A percentile compares a stretch with the other conserved stretches of the same genome.
phyloP scores from a whole-genome alignment of 441 rosid genomes.

The Populus hybrid region DNA sequence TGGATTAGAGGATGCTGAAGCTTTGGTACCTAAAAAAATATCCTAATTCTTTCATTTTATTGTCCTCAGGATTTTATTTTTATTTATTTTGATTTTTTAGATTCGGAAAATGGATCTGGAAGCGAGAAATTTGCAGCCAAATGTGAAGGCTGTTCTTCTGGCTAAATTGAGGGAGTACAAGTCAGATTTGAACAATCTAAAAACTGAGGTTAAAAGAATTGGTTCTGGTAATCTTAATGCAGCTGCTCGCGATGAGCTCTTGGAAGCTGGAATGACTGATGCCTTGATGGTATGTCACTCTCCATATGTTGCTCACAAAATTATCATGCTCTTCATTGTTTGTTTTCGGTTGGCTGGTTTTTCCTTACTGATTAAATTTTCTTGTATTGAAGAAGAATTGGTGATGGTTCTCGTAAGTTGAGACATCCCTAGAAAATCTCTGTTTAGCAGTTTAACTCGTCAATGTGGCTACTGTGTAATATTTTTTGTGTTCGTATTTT shows the following conservation, averaged over 20 bases:
- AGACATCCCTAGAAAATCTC: too few species aligned
- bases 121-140: conserved; percentile 90
- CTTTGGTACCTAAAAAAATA: conserved; percentile 48
- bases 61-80: not conserved
- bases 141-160: conserved; percentile 76
- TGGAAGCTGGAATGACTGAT: conserved; percentile 95
- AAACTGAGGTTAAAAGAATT: conserved; percentile 76
- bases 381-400: too few species aligned
- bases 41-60: not conserved
- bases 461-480: too few species aligned
- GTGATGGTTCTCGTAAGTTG: too few species aligned
- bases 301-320: too few species aligned
- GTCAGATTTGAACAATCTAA: conserved; percentile 93
- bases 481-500: too few species aligned
- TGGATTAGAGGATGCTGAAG: conserved; percentile 80
- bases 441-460: too few species aligned
- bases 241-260: conserved; percentile 74
- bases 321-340: too few species aligned
- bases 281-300: conserved; percentile 51
- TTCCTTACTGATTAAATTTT: too few species aligned
- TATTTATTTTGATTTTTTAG: conserved; percentile 32
- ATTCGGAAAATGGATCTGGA: conserved; percentile 95
- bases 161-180: conserved; percentile 89
- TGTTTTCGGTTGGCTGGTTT: too few species aligned
- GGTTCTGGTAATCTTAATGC: conserved; percentile 54